Percentiles rank a stretch among this genome's conserved stretches.
phyloP scores from a whole-genome alignment of 2,329 filamentous ascomycete genomes.

The Aureobasidium vineae region DNA sequence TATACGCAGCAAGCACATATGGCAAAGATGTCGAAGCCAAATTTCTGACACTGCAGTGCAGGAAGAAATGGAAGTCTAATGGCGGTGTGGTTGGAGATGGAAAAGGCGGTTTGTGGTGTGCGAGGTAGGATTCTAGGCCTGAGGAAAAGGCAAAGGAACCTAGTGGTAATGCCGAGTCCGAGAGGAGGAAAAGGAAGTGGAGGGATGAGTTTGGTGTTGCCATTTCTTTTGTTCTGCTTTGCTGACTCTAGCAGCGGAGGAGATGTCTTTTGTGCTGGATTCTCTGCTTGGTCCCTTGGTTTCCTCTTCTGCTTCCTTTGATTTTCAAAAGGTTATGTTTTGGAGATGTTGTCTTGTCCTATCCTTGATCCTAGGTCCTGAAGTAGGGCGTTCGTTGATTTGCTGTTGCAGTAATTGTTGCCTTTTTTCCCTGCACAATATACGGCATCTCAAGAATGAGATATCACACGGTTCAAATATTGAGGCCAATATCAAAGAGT shows the following conservation, averaged over 20 bases:
- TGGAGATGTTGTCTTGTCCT: neutral
- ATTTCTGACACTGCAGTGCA: constrained; percentile 67
- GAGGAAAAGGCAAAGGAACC: constrained; percentile 87
- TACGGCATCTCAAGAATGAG: no score
- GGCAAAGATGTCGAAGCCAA: constrained; percentile 71
- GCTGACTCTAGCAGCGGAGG: neutral
- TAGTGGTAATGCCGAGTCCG: constrained; percentile 77
- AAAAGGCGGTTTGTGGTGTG: constrained; percentile 51
- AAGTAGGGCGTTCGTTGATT: no score
- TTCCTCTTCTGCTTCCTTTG: neutral
- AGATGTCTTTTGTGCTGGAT: neutral
- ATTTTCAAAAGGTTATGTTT: neutral
- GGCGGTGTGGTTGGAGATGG: constrained; percentile 34
- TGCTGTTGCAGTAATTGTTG: no score
- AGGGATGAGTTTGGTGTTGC: constrained; percentile 33
- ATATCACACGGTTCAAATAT: neutral
- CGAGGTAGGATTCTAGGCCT: constrained; percentile 77
- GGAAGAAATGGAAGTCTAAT: constrained; percentile 61
- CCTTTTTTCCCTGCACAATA: no score
- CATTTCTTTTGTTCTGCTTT: neutral
- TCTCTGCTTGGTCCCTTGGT: neutral
- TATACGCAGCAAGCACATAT: constrained; percentile 68
- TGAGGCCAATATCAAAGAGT: neutral
- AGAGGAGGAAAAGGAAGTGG: constrained; percentile 73
- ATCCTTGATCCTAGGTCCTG: neutral